These are phyloP conservation scores for Zygoascus flipseniorum DNA, from an alignment of 805 yeast genomes.

Conservation along the genomic window DNA sequence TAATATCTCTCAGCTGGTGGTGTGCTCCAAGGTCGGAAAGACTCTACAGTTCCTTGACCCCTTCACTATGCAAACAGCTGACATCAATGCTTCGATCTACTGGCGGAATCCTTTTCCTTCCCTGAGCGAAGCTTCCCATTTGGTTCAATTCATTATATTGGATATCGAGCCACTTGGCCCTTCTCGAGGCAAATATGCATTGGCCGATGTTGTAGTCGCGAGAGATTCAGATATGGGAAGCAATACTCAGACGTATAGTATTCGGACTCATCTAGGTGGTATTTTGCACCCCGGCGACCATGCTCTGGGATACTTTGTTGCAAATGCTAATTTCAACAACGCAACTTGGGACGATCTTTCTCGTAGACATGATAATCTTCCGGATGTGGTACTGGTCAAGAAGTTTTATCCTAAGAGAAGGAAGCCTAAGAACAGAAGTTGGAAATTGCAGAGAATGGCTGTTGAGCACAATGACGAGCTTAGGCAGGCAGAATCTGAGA, in stretches of 20 bases:
- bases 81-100: conserved; percentile 57
- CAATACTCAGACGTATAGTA: conserved; percentile 56
- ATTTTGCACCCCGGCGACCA: conserved; percentile 91
- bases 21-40: conserved; percentile 76
- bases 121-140: conserved; percentile 52
- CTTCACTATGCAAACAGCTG: conserved; percentile 66
- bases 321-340: conserved; percentile 76
- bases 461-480: conserved; percentile 55
- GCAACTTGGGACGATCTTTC: conserved; percentile 59
- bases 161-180: conserved; percentile 89
- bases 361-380: conserved; percentile 38
- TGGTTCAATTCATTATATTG: conserved; percentile 75
- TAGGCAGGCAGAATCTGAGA: conserved; percentile 70
- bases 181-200: conserved; percentile 63
- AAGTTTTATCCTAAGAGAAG: conserved; percentile 74
- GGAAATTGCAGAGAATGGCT: conserved; percentile 98
- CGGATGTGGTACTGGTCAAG: conserved; percentile 85
- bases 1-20: conserved; percentile 65
- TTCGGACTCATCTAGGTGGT: conserved; percentile 84
- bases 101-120: conserved; percentile 77
- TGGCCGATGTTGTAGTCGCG: conserved; percentile 80
- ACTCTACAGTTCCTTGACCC: conserved; percentile 78
- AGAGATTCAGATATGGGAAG: conserved; percentile 62
- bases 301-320: conserved; percentile 75
- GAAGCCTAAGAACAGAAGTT: conserved; percentile 68